phyloP scores from a whole-genome alignment of 83 land plant genomes.

The Isoetes engelmannii region DNA sequence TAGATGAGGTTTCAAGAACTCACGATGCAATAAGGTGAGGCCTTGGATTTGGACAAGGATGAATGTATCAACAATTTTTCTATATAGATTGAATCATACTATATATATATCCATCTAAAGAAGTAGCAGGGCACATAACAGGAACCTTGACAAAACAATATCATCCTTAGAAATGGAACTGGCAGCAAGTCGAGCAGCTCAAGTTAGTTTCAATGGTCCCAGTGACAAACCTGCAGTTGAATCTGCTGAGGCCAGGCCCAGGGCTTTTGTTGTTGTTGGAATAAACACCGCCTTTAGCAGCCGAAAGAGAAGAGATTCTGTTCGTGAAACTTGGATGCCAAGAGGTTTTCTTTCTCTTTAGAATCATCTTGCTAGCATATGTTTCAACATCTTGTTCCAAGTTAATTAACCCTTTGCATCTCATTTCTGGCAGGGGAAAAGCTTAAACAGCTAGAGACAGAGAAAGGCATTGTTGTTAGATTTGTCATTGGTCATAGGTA shows the following conservation, averaged over 20 bases:
- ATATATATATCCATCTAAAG: too few species aligned
- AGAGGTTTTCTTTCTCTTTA: conserved; percentile 25
- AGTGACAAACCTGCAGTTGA: conserved; percentile 3
- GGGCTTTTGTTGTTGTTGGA: conserved; percentile 63
- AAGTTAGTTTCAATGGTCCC: too few species aligned
- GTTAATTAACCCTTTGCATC: background rate
- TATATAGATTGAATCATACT: too few species aligned
- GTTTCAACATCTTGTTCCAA: background rate
- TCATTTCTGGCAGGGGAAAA: conserved; percentile 41
- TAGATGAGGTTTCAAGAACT: too few species aligned
- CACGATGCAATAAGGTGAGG: too few species aligned
- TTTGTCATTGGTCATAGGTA: conserved; percentile 88
- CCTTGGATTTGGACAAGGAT: too few species aligned
- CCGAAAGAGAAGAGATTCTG: conserved; percentile 58
- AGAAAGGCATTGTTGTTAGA: conserved; percentile 71
- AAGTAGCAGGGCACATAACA: too few species aligned
- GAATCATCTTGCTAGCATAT: too few species aligned
- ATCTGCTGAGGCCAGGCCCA: conserved; percentile 7
- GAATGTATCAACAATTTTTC: too few species aligned
- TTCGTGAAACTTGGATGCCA: conserved; percentile 78
- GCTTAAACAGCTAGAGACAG: conserved; percentile 46
- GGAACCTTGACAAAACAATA: too few species aligned
- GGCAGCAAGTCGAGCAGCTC: too few species aligned
- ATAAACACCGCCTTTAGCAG: conserved; percentile 86
- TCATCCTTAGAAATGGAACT: too few species aligned